Evolutionary conservation across 2,329 filamentous ascomycete species (phyloP), one percentile per base, ranked within the genome.

Genomic region (Paraconiothyrium sp.): DNA sequence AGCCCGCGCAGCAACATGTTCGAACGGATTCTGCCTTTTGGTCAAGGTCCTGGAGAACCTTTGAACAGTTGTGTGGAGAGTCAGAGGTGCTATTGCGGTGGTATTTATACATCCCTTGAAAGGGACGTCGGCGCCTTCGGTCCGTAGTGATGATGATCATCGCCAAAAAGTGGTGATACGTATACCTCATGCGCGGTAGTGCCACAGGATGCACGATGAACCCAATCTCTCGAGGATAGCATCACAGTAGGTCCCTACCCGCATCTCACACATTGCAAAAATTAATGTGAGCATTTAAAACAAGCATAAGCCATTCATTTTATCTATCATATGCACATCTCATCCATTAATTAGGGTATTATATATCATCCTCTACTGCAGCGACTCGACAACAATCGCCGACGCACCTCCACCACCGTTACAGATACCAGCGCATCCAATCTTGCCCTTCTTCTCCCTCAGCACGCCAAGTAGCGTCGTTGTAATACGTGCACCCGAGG

Each of bases 401-500:
- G 92, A 97, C 62, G 95, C 95, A 78, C 95, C 95, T 72, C 95
- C 95, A 60, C 95, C 95, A 68, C 95, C 95, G 81, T 99, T 99
- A 89, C 95, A 99, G 77, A 99, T 98, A 75, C 92, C 95, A 43
- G 92, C 94, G 75, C 89, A 92, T 60, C 95, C 95, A 79, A 98
- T 90, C 89, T 96, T 97, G 75, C 89, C 94, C 80, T 93, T 92
- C 86, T 94, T 95, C 79, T 95, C 90, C 80, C 88, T 91, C 75
- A 99, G 84, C 39, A 98, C 94, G 66, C 93, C 91, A 58, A 96
- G 88, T 69, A 99, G 82, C 16, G 95, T 99, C 51, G 93, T 91
- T 71, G 97, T 86, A 75, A 99, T 97, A 77, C 95, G 91, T 61
- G 95, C 95, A 73, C 95, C 95, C 34, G 93, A 97, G 78, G 91